Conservation (phyloP, 1,284 basidiomycete species). For the Dichomitus squalens region DNA sequence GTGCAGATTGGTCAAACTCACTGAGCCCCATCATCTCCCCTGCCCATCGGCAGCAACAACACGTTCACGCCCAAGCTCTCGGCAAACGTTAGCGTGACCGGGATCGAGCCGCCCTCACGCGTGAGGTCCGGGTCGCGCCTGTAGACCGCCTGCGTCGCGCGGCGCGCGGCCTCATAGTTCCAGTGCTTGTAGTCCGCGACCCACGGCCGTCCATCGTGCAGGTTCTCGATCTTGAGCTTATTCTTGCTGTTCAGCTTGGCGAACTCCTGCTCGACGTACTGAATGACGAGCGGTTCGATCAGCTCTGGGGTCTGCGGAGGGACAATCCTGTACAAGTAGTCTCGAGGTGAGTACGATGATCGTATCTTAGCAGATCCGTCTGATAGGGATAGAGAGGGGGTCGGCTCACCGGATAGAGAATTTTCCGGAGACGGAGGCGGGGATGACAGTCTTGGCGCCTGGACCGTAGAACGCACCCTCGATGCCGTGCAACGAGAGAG, state of each 20-base stretch:
- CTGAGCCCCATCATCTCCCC: slow-evolving; percentile 94
- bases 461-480: slow-evolving; percentile 94
- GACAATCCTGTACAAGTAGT: slow-evolving; percentile 57
- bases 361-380: not conserved
- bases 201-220: slow-evolving; percentile 93
- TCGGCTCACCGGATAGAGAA: slow-evolving; percentile 84
- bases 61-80: slow-evolving; percentile 85
- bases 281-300: slow-evolving; percentile 72
- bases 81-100: slow-evolving; percentile 95
- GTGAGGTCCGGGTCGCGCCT: slow-evolving; percentile 23
- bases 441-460: slow-evolving; percentile 96
- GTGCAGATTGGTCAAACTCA: slow-evolving; percentile 41
- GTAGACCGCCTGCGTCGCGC: slow-evolving; percentile 58
- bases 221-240: slow-evolving; percentile 64
- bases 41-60: slow-evolving; percentile 88
- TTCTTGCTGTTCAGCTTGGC: slow-evolving; percentile 86
- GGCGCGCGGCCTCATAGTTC: slow-evolving; percentile 93
- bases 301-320: slow-evolving; percentile 87
- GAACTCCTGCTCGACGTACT: slow-evolving; percentile 81
- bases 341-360: too few species aligned
- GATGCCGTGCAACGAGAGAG: slow-evolving; percentile 93
- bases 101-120: slow-evolving; percentile 92
- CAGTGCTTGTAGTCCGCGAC: slow-evolving; percentile 84
- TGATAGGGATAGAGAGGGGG: not conserved
- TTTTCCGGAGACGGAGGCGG: slow-evolving; percentile 87